Evolutionary conservation across 331 rosid genomes (phyloP).

Genomic region (Prunus yedoensis): DNA sequence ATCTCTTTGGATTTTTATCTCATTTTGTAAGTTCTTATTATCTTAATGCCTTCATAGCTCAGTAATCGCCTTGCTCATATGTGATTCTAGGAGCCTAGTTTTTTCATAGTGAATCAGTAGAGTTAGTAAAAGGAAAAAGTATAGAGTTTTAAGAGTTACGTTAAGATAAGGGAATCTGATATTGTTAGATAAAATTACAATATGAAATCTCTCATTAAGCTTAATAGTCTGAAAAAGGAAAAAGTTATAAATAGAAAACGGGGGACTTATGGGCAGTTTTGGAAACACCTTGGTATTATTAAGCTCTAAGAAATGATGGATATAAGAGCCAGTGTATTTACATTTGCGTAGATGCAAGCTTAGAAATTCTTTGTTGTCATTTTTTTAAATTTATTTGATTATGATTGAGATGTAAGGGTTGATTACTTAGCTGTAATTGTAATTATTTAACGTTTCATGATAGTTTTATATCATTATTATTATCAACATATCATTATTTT

Average conservation of each 20-base stretch:
- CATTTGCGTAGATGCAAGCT: too few species aligned
- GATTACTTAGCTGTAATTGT: too few species aligned
- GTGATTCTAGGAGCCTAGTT: constrained; percentile 4
- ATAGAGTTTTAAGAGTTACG: neutral
- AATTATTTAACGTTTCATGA: too few species aligned
- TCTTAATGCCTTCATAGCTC: neutral
- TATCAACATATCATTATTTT: too few species aligned
- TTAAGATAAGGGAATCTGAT: neutral
- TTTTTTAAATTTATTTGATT: too few species aligned
- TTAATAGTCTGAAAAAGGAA: neutral
- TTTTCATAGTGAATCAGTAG: neutral
- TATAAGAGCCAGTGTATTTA: neutral
- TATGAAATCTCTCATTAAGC: neutral
- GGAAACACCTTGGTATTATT: neutral
- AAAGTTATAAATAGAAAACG: neutral
- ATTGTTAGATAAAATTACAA: neutral
- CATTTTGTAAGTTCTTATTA: constrained; percentile 73
- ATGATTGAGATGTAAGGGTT: too few species aligned
- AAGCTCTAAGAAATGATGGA: neutral
- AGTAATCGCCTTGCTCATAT: neutral
- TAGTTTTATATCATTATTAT: too few species aligned
- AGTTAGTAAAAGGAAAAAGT: neutral
- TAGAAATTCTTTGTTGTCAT: too few species aligned
- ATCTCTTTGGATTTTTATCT: constrained; percentile 69
- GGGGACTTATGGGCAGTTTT: neutral